Base-by-base conservation (phyloP, 768 basidiomycete genomes). In the Phylloporus arenicola region DNA sequence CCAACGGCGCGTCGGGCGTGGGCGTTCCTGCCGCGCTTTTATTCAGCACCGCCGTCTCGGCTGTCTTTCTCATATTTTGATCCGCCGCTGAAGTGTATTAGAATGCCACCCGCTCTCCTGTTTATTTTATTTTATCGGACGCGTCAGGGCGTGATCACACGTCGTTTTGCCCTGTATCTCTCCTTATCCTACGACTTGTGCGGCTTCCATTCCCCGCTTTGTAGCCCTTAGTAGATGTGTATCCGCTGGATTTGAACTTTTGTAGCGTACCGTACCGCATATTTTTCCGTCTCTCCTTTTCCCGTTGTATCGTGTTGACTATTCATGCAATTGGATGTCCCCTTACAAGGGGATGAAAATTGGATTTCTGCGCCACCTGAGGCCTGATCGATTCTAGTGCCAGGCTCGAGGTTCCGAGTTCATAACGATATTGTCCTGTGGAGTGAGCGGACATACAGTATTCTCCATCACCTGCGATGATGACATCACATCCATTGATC, bases 1-100 rank as follows among this genome's bases (percentile, higher is more conserved):
- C 45, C 7, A 61, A 24, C 8, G 61, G 53, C 39, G 58, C 62
- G 14, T 41, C 46, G 19, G 24, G 57, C 16, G 44, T 51, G 11
- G 37, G 58, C 7, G 34, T 49, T 33, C 52, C 42, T 12, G 30
- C 39, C 1, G 48, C 30, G 4, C 24, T 48, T 16, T 31, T 42
- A 9, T 27, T 41, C 31, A 14, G 40, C 31, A 17, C 40, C 5
- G 47, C 31, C 22, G 40, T 22, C 8, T 48, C 47, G 8, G 40
- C 8, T 20, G 30, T 48, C 31, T 48, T 33, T 27, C 24, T 48
- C 47, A 11, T 27, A 31, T 31, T 48, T 14, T 48, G 31, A 48
- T 11, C 8, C 3, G 38, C 38, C 17, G 7, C 10, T 11, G n/a
- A 1, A 9, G 17, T 19, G 17, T 9, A 19, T 37, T 10, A 19